Base-by-base conservation (phyloP, 805 yeast species). In the Priceomyces carsonii region DNA sequence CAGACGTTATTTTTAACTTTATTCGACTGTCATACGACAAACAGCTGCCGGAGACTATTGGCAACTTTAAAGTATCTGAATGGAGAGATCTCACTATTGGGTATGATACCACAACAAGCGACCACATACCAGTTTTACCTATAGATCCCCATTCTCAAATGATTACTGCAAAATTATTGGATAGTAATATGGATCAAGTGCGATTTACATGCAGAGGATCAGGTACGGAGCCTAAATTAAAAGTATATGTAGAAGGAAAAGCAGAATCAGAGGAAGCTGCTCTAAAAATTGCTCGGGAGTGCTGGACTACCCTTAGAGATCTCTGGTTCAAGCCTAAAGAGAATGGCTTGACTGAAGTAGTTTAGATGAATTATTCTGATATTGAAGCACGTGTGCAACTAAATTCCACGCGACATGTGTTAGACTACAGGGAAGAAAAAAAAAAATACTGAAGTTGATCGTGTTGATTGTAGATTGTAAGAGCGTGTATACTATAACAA, bases 211-310 rank as follows among this genome's bases (percentile, higher is more conserved):
- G 86, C 32, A 73, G 99, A 35, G 97, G 97, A 0, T 87, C 96
- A 3, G 99, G 99, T 8, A 91, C 99, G 0, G 99, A 91, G 57
- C 97, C 97, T 2, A 91, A 91, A 56, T 67, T 91, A 44, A 91
- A 91, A 58, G 85, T 91, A 1, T 91, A 91, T 61, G 81, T 91
- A 21, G 99, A 91, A 54, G 93, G 95, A 0, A 59, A 60, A 26
- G 72, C 87, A 0, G 32, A 43, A 0, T 25, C 25, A 18, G 56
- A 65, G 6, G 85, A 73, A 28, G 51, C 40, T 0, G 85, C 96
- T 0, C 40, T 47, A 0, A 40, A 27, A 0, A 51, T 82, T 6
- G 91, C 95, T 0, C 60, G 59, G 12, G 57, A 64, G 14, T 83
- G 87, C 6, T 91, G 97, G 97, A 55, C 64, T 7, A 50, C 69